These are phyloP conservation scores for Candida sphagnicola DNA, from an alignment of 805 yeast species.

Conservation along the genomic window DNA sequence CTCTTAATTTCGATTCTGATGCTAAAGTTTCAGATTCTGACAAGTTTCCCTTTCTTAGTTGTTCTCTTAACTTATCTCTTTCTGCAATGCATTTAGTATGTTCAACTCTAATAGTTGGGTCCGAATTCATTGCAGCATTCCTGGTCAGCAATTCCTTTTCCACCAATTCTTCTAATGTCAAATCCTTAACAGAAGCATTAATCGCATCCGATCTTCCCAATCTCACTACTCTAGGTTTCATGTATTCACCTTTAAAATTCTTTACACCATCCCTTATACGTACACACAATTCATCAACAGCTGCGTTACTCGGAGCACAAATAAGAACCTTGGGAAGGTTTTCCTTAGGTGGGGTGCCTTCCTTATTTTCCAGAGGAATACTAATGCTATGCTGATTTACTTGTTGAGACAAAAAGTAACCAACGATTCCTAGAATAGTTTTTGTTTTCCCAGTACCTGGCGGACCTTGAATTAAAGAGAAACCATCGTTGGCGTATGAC, in stretches of 20 bases:
- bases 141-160: slow-evolving; percentile 52
- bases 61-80: slow-evolving; percentile 50
- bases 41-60: slow-evolving; percentile 21
- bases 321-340: slow-evolving; percentile 58
- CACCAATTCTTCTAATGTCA: slow-evolving; percentile 82
- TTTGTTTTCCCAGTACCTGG: slow-evolving; percentile 99
- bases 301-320: slow-evolving; percentile 99
- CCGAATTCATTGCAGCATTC: slow-evolving; percentile 34
- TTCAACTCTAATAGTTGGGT: slow-evolving; percentile 45
- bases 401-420: slow-evolving; percentile 55
- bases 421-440: slow-evolving; percentile 88
- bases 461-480: slow-evolving; percentile 94
- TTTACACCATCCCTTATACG: slow-evolving; percentile 74
- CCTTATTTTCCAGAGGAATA: slow-evolving; percentile 19
- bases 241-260: slow-evolving; percentile 48
- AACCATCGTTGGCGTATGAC: slow-evolving; percentile 64
- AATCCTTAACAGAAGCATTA: slow-evolving; percentile 73
- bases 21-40: slow-evolving; percentile 42
- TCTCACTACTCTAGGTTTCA: slow-evolving; percentile 71
- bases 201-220: slow-evolving; percentile 88
- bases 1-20: slow-evolving; percentile 49
- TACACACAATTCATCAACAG: slow-evolving; percentile 90
- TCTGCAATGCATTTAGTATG: slow-evolving; percentile 52
- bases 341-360: slow-evolving; percentile 21
- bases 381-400: slow-evolving; percentile 15